Evolutionary conservation across 2,329 filamentous ascomycete species (phyloP), one percentile per base, ranked within the genome.

Genomic region (Clarireedia hainanense): DNA sequence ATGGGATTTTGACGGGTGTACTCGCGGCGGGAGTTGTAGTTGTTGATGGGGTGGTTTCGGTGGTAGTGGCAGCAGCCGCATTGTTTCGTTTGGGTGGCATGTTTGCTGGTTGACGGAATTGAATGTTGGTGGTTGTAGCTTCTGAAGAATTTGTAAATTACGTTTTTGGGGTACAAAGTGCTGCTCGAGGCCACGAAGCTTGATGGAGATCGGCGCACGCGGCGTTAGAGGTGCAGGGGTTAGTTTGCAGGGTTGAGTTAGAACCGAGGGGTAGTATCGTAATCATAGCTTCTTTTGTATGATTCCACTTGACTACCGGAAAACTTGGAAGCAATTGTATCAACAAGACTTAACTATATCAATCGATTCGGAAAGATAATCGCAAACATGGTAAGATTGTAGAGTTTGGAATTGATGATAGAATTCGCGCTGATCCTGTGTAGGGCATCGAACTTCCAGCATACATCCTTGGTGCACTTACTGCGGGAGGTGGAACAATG

Each of bases 401-500:
- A 17, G 26, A 5, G 24, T 50, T n/a, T 14, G 36, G 15, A 12
- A 10, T 24, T 43, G 14, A 50, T 43, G 3, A 20, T 37, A 15
- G 30, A 24, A 15, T 34, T 6, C 39, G 5, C 34, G 54, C 54
- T 59, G 26, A 60, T 50, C 52, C n/a, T 26, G 34, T 6, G 20
- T 45, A 67, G 67, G 69, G 68, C 60, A 72, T 79, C 61, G 74
- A 78, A 64, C 79, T 74, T 67, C 84, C 89, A 68, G 90, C 92
- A 61, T 89, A 86, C 71, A 70, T 88, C 67, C 84, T 97, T 67
- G 89, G 88, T 59, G 78, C 83, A 61, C 78, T 97, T 57, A 96
- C 91, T 57, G 90, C 91, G 51, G 80, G 86, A 56, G 94, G 94
- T 65, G 94, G 94, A 61, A 86, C 89, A 58, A 87, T 88, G 68